Base-by-base conservation (phyloP, 2,329 filamentous ascomycete genomes). In the Fusarium tuaranense region DNA sequence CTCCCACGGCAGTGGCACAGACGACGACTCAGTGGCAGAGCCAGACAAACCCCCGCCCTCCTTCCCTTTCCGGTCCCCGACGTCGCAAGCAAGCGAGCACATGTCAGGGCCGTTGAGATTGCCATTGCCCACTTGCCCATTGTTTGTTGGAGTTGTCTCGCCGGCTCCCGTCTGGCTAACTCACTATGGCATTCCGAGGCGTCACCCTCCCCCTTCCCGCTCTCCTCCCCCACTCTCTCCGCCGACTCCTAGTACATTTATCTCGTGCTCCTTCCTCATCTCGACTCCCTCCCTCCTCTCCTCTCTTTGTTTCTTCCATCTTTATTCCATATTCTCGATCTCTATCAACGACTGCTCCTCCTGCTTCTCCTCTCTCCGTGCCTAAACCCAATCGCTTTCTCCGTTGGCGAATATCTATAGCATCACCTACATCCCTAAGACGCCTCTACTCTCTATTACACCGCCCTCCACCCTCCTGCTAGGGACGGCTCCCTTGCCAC, bases 401-500 rank as follows among this genome's bases (percentile, higher is more conserved):
- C 41, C 38, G 41, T 36, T 64, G 48, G 30, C 64, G 46, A 68
- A 59, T 61, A 69, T 32, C 51, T 25, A 41, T 46, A 70, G 32
- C 32, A 51, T 46, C 55, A 51, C 41, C 27, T 34, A 65, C 27
- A 53, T 39, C 55, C 38, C 64, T 41, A 18, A 68, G 55, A 68
- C 67, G 46, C 20, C 55, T 55, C 51, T 61, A 68, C 59, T 62
- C 64, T 58, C 59, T 55, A 55, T 25, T 59, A 67, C 27, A 55
- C 44, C 65, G 22, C 55, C 46, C 67, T 58, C 51, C 39, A 41
- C 60, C 27, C 51, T 63, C 67, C 63, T 78, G 76, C 74, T 78
- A 78, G 76, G 76, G 67, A 70, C 76, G 70, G 57, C 64, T 70
- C 57, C 76, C 76, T 78, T 76, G 76, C 76, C 76, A 73, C 76